phyloP scores from a whole-genome alignment of 331 rosid species.

The Acacia pycnantha region DNA sequence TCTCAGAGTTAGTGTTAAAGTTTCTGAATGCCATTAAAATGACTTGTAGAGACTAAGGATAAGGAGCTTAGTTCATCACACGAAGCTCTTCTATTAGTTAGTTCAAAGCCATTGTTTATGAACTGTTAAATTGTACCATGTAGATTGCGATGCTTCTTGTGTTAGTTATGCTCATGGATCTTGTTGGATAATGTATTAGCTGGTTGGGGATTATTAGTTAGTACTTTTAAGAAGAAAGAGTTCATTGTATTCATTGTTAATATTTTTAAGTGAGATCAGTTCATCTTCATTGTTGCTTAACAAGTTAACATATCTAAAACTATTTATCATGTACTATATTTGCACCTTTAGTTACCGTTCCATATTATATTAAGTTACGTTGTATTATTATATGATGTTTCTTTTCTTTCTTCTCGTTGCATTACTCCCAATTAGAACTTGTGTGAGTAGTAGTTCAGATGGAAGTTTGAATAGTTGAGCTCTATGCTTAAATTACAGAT shows the following conservation, averaged over 20 bases:
- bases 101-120: neutral
- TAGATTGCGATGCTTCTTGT: neutral
- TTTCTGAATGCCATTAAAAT: neutral
- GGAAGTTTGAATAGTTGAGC: neutral
- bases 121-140: neutral
- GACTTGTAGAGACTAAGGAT: neutral
- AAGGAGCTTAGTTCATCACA: neutral
- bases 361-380: neutral
- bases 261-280: too few relatives aligned
- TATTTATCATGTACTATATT: neutral
- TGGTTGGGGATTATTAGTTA: too few relatives aligned
- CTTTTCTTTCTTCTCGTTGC: neutral
- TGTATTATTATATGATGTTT: neutral
- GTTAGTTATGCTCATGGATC: neutral
- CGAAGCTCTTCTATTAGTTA: neutral
- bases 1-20: neutral
- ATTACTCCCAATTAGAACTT: neutral
- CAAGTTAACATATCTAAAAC: too few relatives aligned
- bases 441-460: neutral
- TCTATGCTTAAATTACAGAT: neutral
- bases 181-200: too few relatives aligned
- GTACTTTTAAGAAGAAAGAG: too few relatives aligned
- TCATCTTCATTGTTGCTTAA: too few relatives aligned
- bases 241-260: too few relatives aligned
- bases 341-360: neutral